Evolutionary conservation across 768 basidiomycete species (phyloP).

Genomic region (Leccinum longicurvipes): DNA sequence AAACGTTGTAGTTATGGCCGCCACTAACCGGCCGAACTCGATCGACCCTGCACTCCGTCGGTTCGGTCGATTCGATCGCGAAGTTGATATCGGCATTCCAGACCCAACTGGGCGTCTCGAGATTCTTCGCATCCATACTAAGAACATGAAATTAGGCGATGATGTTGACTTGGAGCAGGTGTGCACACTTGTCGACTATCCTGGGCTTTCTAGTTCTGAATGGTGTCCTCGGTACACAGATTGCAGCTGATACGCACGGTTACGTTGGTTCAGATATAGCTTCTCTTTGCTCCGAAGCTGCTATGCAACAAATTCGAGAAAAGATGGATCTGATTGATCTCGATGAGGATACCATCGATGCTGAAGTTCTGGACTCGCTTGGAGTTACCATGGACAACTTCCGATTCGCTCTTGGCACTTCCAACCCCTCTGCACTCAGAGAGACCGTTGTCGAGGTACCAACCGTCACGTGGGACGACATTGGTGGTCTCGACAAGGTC

Average conservation of each 20-base stretch:
- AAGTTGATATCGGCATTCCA: slow-evolving; percentile 98
- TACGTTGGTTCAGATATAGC: slow-evolving; percentile 99
- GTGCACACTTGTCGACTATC: neutral
- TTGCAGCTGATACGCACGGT: slow-evolving; percentile 98
- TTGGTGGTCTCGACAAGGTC: slow-evolving; percentile 99
- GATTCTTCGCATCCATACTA: slow-evolving; percentile 98
- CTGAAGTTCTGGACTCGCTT: slow-evolving; percentile 96
- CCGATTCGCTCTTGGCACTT: slow-evolving; percentile 96
- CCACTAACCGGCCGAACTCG: slow-evolving; percentile 97
- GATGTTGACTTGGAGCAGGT: slow-evolving; percentile 98
- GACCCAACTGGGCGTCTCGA: slow-evolving; percentile 99
- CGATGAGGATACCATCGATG: slow-evolving; percentile 97
- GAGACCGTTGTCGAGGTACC: slow-evolving; percentile 99
- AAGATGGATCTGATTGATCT: slow-evolving; percentile 99
- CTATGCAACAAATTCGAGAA: slow-evolving; percentile 99
- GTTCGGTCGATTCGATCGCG: slow-evolving; percentile 98
- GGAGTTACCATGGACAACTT: slow-evolving; percentile 99
- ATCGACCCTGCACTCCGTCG: slow-evolving; percentile 98
- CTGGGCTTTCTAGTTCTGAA: slow-evolving; percentile 3
- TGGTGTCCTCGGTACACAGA: slow-evolving; percentile 43
- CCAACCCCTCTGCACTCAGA: slow-evolving; percentile 97
- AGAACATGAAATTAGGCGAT: slow-evolving; percentile 98
- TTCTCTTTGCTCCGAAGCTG: slow-evolving; percentile 96
- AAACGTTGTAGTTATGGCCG: slow-evolving; percentile 99
- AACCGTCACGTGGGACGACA: slow-evolving; percentile 97